Base-by-base conservation (phyloP, 2,329 filamentous ascomycete species). In the Orbilia ellipsospora region DNA sequence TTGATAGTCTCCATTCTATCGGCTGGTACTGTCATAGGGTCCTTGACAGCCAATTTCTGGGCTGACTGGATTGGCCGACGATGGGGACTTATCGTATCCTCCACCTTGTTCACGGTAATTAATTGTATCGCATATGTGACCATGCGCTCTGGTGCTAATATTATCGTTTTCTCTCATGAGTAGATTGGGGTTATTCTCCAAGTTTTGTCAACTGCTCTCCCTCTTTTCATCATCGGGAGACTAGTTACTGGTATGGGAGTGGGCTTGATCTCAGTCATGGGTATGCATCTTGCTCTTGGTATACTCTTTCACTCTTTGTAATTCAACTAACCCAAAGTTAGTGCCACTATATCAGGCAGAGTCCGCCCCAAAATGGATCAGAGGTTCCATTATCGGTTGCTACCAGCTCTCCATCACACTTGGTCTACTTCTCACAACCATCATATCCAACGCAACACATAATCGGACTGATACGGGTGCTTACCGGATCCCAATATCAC, bases 21-120 rank as follows among this genome's bases (percentile, higher is more conserved):
- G 0, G 89, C 89, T 31, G 91, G 91, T 69, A 93, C 91, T 36
- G 93, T 93, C 83, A 90, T 93, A 78, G 93, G 73, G 92, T 92
- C 83, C 85, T 84, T 90, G 18, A 88, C 88, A 4, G 91, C 91
- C 45, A 87, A 91, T 77, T 88, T 93, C 80, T 89, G 93, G 79
- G 90, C 90, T 66, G 91, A 75, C 61, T 75, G 72, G 72, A 75
- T 75, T 16, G 72, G 72, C 8, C 52, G 72, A 56, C 59, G 72
- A 61, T 75, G 72, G 72, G 91, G 56, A 84, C 91, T 55, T 90
- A 91, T 77, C 90, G 93, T 44, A 90, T 91, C 80, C 85, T 92
- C 77, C 87, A 93, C 66, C 92, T 90, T 20, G 90, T 90, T n/a
- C 79, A 75, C 72, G 23, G 72, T 75, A 75, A 45, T 23, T 18